phyloP scores from a whole-genome alignment of 1,284 basidiomycete species.

The Laetiporus sulphureus region DNA sequence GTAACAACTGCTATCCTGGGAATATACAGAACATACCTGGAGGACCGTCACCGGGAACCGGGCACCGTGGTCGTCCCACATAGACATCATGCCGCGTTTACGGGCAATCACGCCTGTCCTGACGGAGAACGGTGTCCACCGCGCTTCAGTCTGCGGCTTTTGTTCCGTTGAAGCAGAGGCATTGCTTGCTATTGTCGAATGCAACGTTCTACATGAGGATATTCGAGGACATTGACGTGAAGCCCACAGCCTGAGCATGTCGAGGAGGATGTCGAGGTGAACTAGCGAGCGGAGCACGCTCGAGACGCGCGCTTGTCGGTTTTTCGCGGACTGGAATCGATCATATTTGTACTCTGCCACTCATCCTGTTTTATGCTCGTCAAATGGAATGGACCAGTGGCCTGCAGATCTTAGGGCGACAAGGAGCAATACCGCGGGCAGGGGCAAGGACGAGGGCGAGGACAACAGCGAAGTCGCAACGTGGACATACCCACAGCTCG shows the following conservation, averaged over 20 bases:
- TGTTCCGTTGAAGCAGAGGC: slow-evolving; percentile 20
- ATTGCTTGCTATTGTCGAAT: slow-evolving; percentile 29
- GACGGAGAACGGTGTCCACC: slow-evolving; percentile 85
- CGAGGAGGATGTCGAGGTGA: slow-evolving; percentile 5
- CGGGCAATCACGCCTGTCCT: slow-evolving; percentile 93
- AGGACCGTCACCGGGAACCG: slow-evolving; percentile 90
- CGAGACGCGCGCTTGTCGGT: slow-evolving; percentile 11
- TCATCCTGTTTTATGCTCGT: slow-evolving; percentile 3
- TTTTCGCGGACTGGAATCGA: slow-evolving; percentile 13
- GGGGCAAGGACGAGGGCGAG: slow-evolving; percentile 20
- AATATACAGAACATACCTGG: slow-evolving; percentile 71
- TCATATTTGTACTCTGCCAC: slow-evolving; percentile 5
- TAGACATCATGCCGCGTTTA: slow-evolving; percentile 93
- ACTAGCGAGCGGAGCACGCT: slow-evolving; percentile 15
- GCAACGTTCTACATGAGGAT: slow-evolving; percentile 31
- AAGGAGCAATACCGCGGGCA: slow-evolving; percentile 25
- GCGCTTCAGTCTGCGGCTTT: slow-evolving; percentile 26
- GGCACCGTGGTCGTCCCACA: slow-evolving; percentile 90
- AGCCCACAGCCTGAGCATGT: slow-evolving; percentile 48
- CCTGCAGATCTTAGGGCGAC: slow-evolving; percentile 38
- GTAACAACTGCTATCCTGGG: no score
- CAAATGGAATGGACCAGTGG: slow-evolving; percentile 68
- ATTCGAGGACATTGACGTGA: slow-evolving; percentile 32
- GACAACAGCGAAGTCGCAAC: slow-evolving; percentile 12
- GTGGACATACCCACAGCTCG: slow-evolving; percentile 45